Evolutionary conservation across 140 eudicot species (phyloP).

Genomic region (Flaveria floridana): DNA sequence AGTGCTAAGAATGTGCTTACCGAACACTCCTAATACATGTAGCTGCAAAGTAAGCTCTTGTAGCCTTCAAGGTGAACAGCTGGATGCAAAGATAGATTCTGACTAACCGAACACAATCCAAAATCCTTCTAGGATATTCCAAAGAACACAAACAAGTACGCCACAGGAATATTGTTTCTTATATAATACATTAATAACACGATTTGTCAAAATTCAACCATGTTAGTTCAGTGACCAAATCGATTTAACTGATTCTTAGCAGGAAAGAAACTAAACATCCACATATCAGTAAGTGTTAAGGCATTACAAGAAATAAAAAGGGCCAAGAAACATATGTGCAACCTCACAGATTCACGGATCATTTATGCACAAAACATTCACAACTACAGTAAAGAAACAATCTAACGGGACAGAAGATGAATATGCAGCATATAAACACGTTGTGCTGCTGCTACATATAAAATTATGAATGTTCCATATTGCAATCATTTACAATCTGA

Average conservation of each 20-base stretch:
- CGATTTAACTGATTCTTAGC: too few species aligned
- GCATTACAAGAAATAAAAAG: too few species aligned
- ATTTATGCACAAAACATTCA: neutral
- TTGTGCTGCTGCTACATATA: neutral
- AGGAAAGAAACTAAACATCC: too few species aligned
- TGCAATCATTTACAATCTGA: neutral
- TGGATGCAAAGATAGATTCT: neutral
- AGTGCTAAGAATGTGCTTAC: neutral
- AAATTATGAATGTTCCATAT: neutral
- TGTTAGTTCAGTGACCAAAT: too few species aligned
- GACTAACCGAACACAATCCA: conserved; percentile 6
- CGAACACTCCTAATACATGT: conserved; percentile 13
- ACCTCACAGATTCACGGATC: too few species aligned
- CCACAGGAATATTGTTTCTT: neutral
- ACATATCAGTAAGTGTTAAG: too few species aligned
- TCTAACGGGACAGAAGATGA: neutral
- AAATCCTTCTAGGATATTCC: conserved; percentile 17
- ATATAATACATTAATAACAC: neutral
- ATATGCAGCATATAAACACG: neutral
- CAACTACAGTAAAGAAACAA: neutral
- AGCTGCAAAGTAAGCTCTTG: conserved; percentile 13
- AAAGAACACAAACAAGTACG: conserved; percentile 1
- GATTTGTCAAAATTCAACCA: too few species aligned
- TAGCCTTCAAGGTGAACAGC: neutral
- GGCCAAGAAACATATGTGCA: too few species aligned